Evolutionary conservation across 805 yeast species (phyloP), one percentile per base, ranked within the genome.

Genomic region (Grigorovia transvaalensis): DNA sequence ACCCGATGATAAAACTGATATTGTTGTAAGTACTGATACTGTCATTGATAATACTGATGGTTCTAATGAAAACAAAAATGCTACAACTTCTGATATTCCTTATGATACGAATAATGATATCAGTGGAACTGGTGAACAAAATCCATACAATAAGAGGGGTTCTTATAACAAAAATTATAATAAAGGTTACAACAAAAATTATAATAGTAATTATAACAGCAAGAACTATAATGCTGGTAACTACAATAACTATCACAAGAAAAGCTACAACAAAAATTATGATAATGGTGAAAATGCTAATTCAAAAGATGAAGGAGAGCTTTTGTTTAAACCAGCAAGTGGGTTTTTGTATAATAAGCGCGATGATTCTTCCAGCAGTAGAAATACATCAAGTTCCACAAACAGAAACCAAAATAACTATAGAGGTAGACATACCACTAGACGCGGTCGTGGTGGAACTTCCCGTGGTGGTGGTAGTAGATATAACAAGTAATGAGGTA

Each of bases 261-360:
- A 48, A 23, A 49, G 30, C 18, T 51, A 50, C 41, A 45, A 54
- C 3, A 48, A 30, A 43, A 44, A 51, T n/a, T 41, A 44, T 45
- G 44, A 42, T 44, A 40, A 44, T 12, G 41, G 48, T 23, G 40
- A 41, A 33, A 51, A 46, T 35, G 8, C 42, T 27, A 50, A 43
- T 18, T 46, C 40, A 33, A 41, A 49, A 11, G 59, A 54, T 18
- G 57, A 58, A 48, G 56, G 54, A 18, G 59, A 59, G 51, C 63
- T 67, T 15, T 51, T 64, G 35, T 65, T 65, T 50, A 61, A 60
- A 50, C 69, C 69, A 44, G 69, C 69, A 20, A 63, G 67, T 53
- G 65, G 68, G 45, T 65, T 65, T 52, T 54, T 65, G 45, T 51
- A 57, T 43, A 53, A 49, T 23, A 51, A 53, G 9, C 50, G 11